Evolutionary conservation across 352 stramenopile genomes (phyloP).

Genomic region (Pythium apleroticum): DNA sequence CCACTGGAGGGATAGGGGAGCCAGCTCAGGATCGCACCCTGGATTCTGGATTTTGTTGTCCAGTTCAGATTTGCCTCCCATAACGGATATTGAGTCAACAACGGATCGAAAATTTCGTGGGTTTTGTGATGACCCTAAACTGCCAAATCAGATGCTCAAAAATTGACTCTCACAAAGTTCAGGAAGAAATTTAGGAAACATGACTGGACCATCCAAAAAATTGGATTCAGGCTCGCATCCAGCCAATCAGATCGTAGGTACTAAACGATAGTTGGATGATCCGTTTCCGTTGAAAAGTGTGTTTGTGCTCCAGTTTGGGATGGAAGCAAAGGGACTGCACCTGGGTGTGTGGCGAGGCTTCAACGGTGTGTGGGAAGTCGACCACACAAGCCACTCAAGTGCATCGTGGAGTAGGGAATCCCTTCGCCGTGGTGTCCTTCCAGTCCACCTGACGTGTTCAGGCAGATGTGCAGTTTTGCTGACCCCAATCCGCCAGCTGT

Average conservation of each 20-base stretch:
- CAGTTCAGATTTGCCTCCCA: background rate
- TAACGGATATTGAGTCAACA: background rate
- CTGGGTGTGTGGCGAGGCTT: no score
- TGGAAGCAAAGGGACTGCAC: no score
- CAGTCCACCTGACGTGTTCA: background rate
- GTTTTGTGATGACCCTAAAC: no score
- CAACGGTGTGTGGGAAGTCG: no score
- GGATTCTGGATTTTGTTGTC: background rate
- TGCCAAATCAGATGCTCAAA: background rate
- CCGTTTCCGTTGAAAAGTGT: background rate
- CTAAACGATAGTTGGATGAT: background rate
- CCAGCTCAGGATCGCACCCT: constrained; percentile 2
- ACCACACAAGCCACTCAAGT: no score
- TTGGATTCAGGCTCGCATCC: background rate
- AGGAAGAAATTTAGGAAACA: background rate
- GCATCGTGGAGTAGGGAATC: no score
- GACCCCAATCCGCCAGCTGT: constrained; percentile 2
- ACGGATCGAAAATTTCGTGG: background rate
- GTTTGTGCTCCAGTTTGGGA: background rate
- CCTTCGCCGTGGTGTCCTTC: no score
- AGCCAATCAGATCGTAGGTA: background rate
- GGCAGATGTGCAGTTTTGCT: background rate
- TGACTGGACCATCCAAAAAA: background rate
- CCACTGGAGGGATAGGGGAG: background rate
- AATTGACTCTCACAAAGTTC: background rate